Percentiles rank a stretch among this genome's conserved stretches.
These are phyloP conservation scores for Porcisia deanei DNA, from an alignment of 208 protist genomes.

Conservation along the genomic window DNA sequence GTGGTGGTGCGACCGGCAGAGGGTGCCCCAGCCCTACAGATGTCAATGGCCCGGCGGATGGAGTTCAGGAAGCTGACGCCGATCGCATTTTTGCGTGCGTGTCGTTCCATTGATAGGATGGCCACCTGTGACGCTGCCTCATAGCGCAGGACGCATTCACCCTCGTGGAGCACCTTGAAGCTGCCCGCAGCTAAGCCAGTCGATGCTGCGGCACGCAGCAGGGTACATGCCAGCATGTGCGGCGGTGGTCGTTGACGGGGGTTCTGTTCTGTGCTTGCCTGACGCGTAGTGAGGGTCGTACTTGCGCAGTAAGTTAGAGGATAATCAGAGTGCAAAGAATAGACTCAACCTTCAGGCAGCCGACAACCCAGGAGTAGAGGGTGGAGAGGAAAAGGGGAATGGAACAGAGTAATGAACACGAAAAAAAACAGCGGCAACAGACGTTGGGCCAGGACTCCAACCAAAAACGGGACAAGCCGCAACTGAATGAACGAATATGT, in stretches of 20 bases:
- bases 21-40: conserved; percentile 35
- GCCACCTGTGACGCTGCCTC: conserved; percentile 33
- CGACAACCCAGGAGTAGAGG: background rate
- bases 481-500: background rate
- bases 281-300: background rate
- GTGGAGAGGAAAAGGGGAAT: too few species aligned
- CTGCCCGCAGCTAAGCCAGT: conserved; percentile 3
- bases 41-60: conserved; percentile 41
- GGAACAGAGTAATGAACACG: background rate
- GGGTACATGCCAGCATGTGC: conserved; percentile 14
- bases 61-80: conserved; percentile 43
- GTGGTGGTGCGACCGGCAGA: conserved; percentile 1
- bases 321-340: conserved; percentile 4
- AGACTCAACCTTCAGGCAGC: background rate
- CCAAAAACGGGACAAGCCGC: background rate
- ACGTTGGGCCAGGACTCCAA: background rate
- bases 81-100: conserved; percentile 60
- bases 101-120: conserved; percentile 54
- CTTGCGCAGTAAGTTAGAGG: background rate
- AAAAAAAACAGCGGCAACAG: background rate
- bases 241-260: background rate
- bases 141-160: conserved; percentile 49
- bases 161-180: conserved; percentile 27
- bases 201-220: conserved; percentile 15
- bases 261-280: too few species aligned